Evolutionary conservation across 2,329 filamentous ascomycete species (phyloP).

Genomic region (Fusarium metavorans): DNA sequence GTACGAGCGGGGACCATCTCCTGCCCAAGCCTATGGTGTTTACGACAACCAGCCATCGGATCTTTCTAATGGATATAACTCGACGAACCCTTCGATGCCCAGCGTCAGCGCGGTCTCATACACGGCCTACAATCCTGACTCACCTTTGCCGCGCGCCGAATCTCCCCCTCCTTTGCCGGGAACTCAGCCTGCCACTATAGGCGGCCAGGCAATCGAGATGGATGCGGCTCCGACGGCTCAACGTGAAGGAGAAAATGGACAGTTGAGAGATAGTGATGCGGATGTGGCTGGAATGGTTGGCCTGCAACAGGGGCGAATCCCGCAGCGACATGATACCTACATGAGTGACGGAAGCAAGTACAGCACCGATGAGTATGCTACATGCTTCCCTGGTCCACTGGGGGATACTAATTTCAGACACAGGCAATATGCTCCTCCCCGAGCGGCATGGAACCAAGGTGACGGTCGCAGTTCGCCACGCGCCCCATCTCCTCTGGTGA

Average conservation of each 20-base stretch:
- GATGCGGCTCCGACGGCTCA: conserved; percentile 69
- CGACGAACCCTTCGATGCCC: conserved; percentile 47
- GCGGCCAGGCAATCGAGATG: conserved; percentile 83
- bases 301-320: conserved; percentile 68
- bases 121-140: conserved; percentile 59
- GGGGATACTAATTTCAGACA: conserved; percentile 3
- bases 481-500: conserved; percentile 59
- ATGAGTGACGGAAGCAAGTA: conserved; percentile 79
- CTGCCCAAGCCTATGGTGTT: conserved; percentile 53
- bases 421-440: conserved; percentile 67
- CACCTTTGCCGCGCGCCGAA: conserved; percentile 68
- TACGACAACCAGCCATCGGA: conserved; percentile 56
- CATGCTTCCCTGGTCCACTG: background rate
- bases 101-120: conserved; percentile 54
- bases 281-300: conserved; percentile 81
- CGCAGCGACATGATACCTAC: conserved; percentile 60
- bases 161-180: conserved; percentile 72
- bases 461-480: conserved; percentile 58
- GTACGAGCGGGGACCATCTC: conserved; percentile 55
- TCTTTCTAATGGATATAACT: conserved; percentile 40
- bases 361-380: conserved; percentile 74
- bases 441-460: conserved; percentile 66
- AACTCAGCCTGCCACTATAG: conserved; percentile 52
- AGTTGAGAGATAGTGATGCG: conserved; percentile 72
- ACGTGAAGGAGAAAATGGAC: conserved; percentile 59